Evolutionary conservation across 1,284 basidiomycete genomes (phyloP).

Genomic region (Pseudozyma sp.): DNA sequence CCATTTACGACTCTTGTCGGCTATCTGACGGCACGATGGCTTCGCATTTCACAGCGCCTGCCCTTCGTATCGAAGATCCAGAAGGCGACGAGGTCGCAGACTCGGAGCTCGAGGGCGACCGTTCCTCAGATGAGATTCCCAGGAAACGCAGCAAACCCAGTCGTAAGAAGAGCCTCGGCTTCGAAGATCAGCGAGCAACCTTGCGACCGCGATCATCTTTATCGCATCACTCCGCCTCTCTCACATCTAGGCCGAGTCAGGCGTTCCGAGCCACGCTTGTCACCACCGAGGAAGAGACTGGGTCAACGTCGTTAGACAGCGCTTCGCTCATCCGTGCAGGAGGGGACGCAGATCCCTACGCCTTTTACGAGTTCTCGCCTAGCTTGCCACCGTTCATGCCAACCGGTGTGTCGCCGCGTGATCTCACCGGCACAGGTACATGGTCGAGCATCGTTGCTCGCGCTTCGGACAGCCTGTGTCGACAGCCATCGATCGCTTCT

Average conservation of each 20-base stretch:
- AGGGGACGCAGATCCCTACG: conserved; percentile 36
- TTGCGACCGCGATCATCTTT: conserved; percentile 8
- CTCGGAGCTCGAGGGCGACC: conserved; percentile 22
- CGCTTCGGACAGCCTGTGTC: conserved; percentile 30
- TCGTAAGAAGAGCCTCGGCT: conserved; percentile 26
- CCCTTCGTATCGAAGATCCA: conserved; percentile 37
- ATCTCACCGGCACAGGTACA: conserved; percentile 56
- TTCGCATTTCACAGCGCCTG: conserved; percentile 28
- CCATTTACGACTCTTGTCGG: conserved; percentile 39
- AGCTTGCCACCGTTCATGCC: conserved; percentile 60
- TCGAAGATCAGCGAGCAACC: conserved; percentile 49
- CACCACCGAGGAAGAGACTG: conserved; percentile 10
- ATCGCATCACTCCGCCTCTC: conserved; percentile 7
- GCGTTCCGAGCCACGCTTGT: conserved; percentile 15
- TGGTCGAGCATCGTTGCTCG: conserved; percentile 60
- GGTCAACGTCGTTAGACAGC: not conserved
- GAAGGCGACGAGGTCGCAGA: conserved; percentile 33
- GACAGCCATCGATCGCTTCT: conserved; percentile 32
- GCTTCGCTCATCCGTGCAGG: not conserved
- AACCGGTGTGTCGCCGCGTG: conserved; percentile 40
- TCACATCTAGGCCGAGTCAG: conserved; percentile 9
- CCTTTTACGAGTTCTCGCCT: conserved; percentile 58
- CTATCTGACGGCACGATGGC: conserved; percentile 24
- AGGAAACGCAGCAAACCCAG: conserved; percentile 42
- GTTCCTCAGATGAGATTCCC: conserved; percentile 25